Evolutionary conservation across 805 yeast genomes (phyloP), one percentile per base, ranked within the genome.

Genomic region (Metschnikowia cubensis): DNA sequence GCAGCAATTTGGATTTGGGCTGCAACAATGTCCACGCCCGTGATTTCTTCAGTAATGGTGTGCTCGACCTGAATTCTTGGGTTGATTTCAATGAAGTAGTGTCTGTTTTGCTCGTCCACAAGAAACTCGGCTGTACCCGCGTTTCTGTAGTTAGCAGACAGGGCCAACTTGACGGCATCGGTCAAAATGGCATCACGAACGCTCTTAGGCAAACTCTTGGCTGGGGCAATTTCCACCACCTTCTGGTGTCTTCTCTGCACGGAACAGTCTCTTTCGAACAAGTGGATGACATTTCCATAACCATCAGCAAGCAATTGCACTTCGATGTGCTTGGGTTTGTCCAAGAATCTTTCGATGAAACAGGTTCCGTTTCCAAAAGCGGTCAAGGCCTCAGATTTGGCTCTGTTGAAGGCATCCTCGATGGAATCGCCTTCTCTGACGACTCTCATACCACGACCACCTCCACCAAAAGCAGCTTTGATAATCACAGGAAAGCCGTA

Each of bases 401-500:
- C 98, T 73, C 99, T 85, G 63, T 78, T 73, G 75, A 94, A 92
- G 35, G 98, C 97, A 67, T 92, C 97, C 42, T 67, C 85, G 52
- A 92, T 82, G 68, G 85, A 89, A 61, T 94, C 99, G 62, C 97
- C 97, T 71, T 92, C 97, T 64, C 95, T 80, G 41, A 92, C 99
- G 46, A 92, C 99, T 75, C 99, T 85, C 98, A 92, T 94, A 81
- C 99, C 99, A 74, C 98, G 84, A 66, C 99, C 99, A 79, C 99
- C 99, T 74, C 99, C 99, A 69, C 99, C 99, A 65, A 87, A 94
- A 35, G 99, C 99, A 42, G 99, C 99, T 74, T 92, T 92, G 73
- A 92, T 90, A 71, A 92, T 92, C 44, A 94, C 98, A 7, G 99
- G 99, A 73, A 69, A 91, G 32, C 99, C 99, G 69, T 92, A 80